Evolutionary conservation across 176 grass and related monocot species (phyloP).

Genomic region (Lolium multiflorum): DNA sequence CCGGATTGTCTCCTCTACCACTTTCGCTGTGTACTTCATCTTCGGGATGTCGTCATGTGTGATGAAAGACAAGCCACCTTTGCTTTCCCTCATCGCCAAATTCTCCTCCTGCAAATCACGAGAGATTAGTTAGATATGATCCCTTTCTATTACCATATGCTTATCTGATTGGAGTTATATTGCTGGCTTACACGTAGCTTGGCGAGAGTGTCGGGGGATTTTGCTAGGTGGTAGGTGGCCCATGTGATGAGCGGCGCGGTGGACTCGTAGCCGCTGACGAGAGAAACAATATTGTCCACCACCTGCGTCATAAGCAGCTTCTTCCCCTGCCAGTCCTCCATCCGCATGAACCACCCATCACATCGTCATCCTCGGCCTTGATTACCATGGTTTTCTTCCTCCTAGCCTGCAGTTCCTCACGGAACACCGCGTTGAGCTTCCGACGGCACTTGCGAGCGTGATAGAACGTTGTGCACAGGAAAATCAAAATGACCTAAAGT

Average conservation of each 20-base stretch:
- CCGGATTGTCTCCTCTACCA: conserved; percentile 33
- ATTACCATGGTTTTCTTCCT: neutral
- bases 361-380: neutral
- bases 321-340: conserved; percentile 40
- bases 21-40: neutral
- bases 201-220: conserved; percentile 16
- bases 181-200: too few relatives aligned
- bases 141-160: too few relatives aligned
- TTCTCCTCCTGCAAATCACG: neutral
- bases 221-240: conserved; percentile 40
- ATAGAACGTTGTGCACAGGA: conserved; percentile 28
- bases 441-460: neutral
- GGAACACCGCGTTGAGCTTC: conserved; percentile 37
- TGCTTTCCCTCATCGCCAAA: neutral
- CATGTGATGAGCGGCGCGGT: conserved; percentile 47
- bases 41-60: neutral
- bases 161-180: neutral
- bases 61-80: neutral
- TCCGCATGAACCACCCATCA: conserved; percentile 42
- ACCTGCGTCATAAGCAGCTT: conserved; percentile 42
- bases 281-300: conserved; percentile 47
- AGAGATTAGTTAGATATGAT: neutral
- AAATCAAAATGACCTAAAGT: conserved; percentile 29
- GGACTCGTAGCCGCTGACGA: conserved; percentile 42
- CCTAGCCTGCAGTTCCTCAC: conserved; percentile 40